Evolutionary conservation across 2,329 filamentous ascomycete species (phyloP), one percentile per base, ranked within the genome.

Genomic region (Exophiala sp.): DNA sequence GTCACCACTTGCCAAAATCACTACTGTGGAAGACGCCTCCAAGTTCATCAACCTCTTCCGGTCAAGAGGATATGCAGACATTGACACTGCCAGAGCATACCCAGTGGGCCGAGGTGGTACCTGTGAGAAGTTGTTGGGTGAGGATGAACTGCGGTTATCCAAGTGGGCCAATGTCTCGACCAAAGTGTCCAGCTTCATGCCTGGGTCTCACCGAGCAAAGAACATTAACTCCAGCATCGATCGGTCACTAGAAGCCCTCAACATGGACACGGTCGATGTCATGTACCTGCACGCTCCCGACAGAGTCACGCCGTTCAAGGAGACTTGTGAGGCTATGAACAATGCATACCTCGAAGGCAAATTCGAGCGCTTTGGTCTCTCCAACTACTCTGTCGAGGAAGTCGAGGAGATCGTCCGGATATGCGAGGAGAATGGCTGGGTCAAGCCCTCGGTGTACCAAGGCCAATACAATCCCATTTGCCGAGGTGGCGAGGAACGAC

Each of bases 221-320:
- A 66, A 63, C 48, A 66, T 67, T 46, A 57, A 47, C 32, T 45
- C 55, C 39, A 65, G 62, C 51, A 62, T 65, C 29, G 62, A 65
- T 47, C 48, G 59, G 33, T 62, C 60, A 2, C 51, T 67, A 16
- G 60, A 61, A 18, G 63, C 64, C 7, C 60, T 67, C 18, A 59
- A 62, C 43, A 60, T 57, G 14, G 60, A 64, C 44, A 42, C 53
- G 3, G 60, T 65, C 5, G 62, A 65, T 51, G 60, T 71, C 18
- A 69, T 71, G 62, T 74, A 72, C 48, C 70, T 76, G n/a, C 75
- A 78, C 58, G 68, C 68, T 3, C 76, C 75, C 0, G 78, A 80
- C 57, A 68, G 73, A 2, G 49, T 65, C 2, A 76, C 75, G 0
- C 69, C 71, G 0, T 69, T 75, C 34, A 68, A 72, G 46, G 73